Evolutionary conservation across 73 alveolate species (phyloP), one percentile per base, ranked within the genome.

Genomic region (Paramecium biaurelia): DNA sequence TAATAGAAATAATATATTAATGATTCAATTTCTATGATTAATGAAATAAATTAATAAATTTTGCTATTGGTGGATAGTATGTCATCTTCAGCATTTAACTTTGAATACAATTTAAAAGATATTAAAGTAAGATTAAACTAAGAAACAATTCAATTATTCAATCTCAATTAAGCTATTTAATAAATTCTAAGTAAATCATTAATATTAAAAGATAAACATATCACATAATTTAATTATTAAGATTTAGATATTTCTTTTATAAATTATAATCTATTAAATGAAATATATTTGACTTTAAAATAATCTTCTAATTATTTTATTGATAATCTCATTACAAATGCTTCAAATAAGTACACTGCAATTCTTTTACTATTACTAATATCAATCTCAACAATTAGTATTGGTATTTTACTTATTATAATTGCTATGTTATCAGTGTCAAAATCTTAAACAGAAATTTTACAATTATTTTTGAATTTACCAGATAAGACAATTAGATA

Each of bases 401-500:
- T 63, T 12, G 84, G 84, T 32, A 30, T 32, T 30, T 30, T 63
- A 26, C 41, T 63, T 63, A 30, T 63, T 0, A 49, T 63, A 0
- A 63, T 63, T 30, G 84, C 21, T 3, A 26, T 63, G 49, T 23
- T 10, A 26, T 63, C 45, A 1, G 84, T 63, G 1, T 30, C 24
- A 14, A 63, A 32, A 24, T 26, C 84, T 11, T 26, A 63, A n/a
- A 32, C 20, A 26, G 84, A 63, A 18, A 63, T 63, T 23, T 11
- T 63, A 63, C 8, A 15, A 30, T 63, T 74, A 41, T 74, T 74
- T 41, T 34, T 74, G 45, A 41, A 74, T 41, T 28, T 74, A 3
- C 87, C 87, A 9, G 87, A 74, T 18, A 74, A 41, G 24, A 74
- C 87, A 4, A 74, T 74, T 12, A 28, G 59, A 74, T 74, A 5